Evolutionary conservation across 805 yeast species (phyloP).

Genomic region (Isabelozyma pseudorhagii): DNA sequence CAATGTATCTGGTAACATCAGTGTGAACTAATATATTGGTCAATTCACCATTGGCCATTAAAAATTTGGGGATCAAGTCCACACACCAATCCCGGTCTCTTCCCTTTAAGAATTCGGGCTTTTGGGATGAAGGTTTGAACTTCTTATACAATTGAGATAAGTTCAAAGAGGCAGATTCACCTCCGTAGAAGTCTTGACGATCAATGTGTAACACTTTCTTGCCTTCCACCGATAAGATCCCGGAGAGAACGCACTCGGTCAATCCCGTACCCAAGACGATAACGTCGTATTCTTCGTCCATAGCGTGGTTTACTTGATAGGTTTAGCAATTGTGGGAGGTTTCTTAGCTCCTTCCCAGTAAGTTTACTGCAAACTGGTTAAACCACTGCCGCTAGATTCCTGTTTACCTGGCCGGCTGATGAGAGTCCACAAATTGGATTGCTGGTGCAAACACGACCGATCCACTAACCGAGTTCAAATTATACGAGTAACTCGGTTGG

Average conservation of each 20-base stretch:
- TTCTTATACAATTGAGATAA: constrained; percentile 68
- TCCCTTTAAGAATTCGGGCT: constrained; percentile 70
- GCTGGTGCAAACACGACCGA: neutral
- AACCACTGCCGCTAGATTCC: neutral
- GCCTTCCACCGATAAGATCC: constrained; percentile 94
- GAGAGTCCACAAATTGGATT: neutral
- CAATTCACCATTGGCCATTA: constrained; percentile 97
- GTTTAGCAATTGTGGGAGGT: neutral
- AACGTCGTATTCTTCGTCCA: constrained; percentile 97
- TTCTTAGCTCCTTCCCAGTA: neutral
- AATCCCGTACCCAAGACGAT: constrained; percentile 94
- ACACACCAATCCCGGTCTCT: constrained; percentile 98
- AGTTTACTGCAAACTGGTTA: neutral
- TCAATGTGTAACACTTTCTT: constrained; percentile 96
- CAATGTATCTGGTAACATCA: constrained; percentile 92
- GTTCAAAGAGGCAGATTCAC: constrained; percentile 82
- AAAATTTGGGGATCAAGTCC: constrained; percentile 92
- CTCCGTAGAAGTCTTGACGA: constrained; percentile 95
- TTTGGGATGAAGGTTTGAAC: constrained; percentile 74
- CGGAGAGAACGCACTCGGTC: constrained; percentile 94
- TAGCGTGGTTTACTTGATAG: constrained; percentile 17
- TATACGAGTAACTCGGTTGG: no score
- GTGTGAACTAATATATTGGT: constrained; percentile 95
- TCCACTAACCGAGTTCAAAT: neutral
- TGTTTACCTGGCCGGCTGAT: neutral